Evolutionary conservation across 805 yeast genomes (phyloP), one percentile per base, ranked within the genome.

Genomic region (Wickerhamomyces canadensis): DNA sequence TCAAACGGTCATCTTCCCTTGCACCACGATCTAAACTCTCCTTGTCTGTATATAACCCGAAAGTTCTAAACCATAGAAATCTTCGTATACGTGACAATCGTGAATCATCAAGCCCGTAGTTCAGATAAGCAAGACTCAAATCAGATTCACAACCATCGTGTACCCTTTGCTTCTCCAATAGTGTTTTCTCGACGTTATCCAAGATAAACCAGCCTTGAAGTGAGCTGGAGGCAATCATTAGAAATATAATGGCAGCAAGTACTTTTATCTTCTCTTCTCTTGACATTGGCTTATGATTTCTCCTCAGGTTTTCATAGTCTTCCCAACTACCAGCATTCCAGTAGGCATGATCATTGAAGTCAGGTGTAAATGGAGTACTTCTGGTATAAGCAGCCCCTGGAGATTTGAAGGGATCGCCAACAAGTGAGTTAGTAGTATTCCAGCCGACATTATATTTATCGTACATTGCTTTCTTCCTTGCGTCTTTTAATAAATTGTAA

Each of bases 1-100:
- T 71, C 43, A 86, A 67, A 56, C 73, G 73, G 62, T 89, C 97
- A 64, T 89, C 82, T 57, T 82, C 93, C 17, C 38, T 44, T 4
- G 65, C 62, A 36, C 64, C 62, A n/a, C 48, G 37, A 37, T 64
- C 67, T 15, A 64, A 44, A 16, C 57, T 58, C 1, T 52, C 59
- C 28, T 52, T 47, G 12, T 57, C 47, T 8, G 44, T 42, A 35
- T 58, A 63, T 19, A 59, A 43, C 4, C 62, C 59, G 41, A 54
- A 65, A 0, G 66, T 49, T 47, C 79, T 61, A 49, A 73, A 74
- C 78, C 78, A 74, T 38, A 79, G 45, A 49, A 79, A 79, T 41
- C 86, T 62, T 40, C 68, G 62, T 19, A 78, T 65, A 26, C 84
- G 61, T 3, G 75, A 70, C 34, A 70, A 55, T 43, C 72, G 70